Conservation (phyloP, 192 early-diverging fungal species). For the Dispira parvispora region DNA sequence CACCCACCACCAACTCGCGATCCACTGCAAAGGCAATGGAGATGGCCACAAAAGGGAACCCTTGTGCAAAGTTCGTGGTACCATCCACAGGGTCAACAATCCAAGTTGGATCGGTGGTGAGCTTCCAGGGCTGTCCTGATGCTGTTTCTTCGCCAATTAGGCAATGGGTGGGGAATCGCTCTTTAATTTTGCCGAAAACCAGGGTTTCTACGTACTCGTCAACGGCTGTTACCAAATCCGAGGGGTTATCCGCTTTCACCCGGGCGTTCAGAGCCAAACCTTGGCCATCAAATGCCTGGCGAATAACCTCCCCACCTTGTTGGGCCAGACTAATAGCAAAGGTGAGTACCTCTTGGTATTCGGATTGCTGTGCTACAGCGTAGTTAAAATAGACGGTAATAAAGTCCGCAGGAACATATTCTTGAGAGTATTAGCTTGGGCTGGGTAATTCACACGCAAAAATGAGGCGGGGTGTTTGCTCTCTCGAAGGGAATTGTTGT, state of each 20-base stretch:
- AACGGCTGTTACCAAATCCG: constrained; percentile 73
- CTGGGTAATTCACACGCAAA: too few relatives aligned
- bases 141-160: constrained; percentile 78
- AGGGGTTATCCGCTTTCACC: constrained; percentile 41
- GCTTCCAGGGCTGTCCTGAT: constrained; percentile 25
- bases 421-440: too few relatives aligned
- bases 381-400: too few relatives aligned
- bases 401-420: too few relatives aligned
- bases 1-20: constrained; percentile 64
- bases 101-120: constrained; percentile 70
- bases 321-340: constrained; percentile 34
- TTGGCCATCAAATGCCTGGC: constrained; percentile 29
- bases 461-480: too few relatives aligned
- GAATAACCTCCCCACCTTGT: constrained; percentile 40
- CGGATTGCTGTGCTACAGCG: too few relatives aligned
- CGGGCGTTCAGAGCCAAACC: constrained; percentile 20
- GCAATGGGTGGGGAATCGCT: constrained; percentile 44
- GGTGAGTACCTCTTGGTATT: neutral
- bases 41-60: constrained; percentile 72
- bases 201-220: constrained; percentile 66
- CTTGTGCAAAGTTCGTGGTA: constrained; percentile 61
- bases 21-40: constrained; percentile 70
- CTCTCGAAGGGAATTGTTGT: too few relatives aligned
- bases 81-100: constrained; percentile 78
- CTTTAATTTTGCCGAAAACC: constrained; percentile 39